Evolutionary conservation across 2,329 filamentous ascomycete species (phyloP).

Genomic region (Colletotrichum zoysiae): DNA sequence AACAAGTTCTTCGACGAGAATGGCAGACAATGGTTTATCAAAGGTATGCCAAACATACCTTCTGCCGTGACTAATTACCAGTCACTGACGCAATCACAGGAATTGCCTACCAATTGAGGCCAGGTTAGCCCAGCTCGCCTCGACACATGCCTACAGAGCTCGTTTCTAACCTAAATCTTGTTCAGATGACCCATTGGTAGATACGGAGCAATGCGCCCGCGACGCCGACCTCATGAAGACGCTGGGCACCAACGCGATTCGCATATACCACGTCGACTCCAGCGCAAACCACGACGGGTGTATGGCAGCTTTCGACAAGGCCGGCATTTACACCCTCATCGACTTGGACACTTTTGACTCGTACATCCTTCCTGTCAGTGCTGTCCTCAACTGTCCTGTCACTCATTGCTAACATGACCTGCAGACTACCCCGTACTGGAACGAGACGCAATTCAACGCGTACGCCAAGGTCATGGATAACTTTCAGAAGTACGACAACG

Average conservation of each 20-base stretch:
- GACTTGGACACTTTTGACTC: conserved; percentile 84
- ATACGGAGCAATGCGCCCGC: conserved; percentile 80
- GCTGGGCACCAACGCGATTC: conserved; percentile 85
- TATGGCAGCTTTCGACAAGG: conserved; percentile 83
- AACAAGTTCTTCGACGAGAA: conserved; percentile 89
- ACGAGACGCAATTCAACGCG: conserved; percentile 74
- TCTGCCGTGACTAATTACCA: conserved; percentile 1
- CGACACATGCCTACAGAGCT: conserved; percentile 18
- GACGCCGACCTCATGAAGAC: conserved; percentile 84
- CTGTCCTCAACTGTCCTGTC: neutral
- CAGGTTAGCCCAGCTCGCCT: conserved; percentile 48
- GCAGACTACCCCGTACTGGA: conserved; percentile 76
- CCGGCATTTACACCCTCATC: conserved; percentile 85
- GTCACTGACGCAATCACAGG: conserved; percentile 59
- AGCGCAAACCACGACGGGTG: conserved; percentile 79
- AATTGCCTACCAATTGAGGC: conserved; percentile 76
- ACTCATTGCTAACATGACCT: conserved; percentile 6
- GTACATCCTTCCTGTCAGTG: conserved; percentile 72
- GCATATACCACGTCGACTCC: conserved; percentile 89
- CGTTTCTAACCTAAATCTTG: conserved; percentile 26
- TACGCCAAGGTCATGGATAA: conserved; percentile 81
- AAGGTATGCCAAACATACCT: conserved; percentile 65
- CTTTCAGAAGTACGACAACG: conserved; percentile 83
- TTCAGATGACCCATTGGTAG: conserved; percentile 78
- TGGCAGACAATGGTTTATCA: conserved; percentile 86